Base-by-base conservation (phyloP, 805 yeast genomes). In the Kurtzmaniella fragi region DNA sequence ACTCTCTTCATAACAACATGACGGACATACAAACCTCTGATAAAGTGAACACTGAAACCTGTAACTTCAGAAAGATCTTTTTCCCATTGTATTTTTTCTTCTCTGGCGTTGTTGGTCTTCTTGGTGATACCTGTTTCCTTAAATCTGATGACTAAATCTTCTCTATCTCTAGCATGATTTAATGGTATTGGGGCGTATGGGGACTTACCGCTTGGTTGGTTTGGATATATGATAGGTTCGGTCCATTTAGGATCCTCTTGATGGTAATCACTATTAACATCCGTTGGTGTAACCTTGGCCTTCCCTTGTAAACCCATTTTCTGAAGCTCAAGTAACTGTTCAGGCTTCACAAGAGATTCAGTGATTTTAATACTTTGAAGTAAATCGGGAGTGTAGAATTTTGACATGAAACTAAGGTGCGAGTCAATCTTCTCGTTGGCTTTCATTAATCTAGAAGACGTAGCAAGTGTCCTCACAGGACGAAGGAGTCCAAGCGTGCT, bases 311-410 rank as follows among this genome's bases (percentile, higher is more conserved):
- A 50, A 11, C 70, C 71, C 32, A 49, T 51, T 40, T 57, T 59
- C 42, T 56, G 49, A 43, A 67, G 47, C 16, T 60, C 56, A 42
- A 65, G 56, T 64, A 79, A 77, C 45, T 82, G 75, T 35, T 75
- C 67, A 14, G 95, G 91, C 8, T 78, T 69, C 37, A 89, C 79
- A 14, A 77, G 71, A 4, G 83, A 69, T 64, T 91, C 96, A 0
- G 97, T 86, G 33, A 83, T 72, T 49, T 84, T 70, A 48, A 93
- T 87, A 38, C 95, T 78, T 55, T 87, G 85, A 45, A 91, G 75
- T 37, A 90, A 71, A 42, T 82, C 84, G 26, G 89, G 86, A 7
- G 91, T 78, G 60, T 91, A 91, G 67, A 82, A 91, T 55, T 88
- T 79, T 34, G 77, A 61, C 48, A 90, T 70, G 46, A 68, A 71